Conservation (phyloP, 169 alveolate genomes). For the Plasmodium knowlesi region DNA sequence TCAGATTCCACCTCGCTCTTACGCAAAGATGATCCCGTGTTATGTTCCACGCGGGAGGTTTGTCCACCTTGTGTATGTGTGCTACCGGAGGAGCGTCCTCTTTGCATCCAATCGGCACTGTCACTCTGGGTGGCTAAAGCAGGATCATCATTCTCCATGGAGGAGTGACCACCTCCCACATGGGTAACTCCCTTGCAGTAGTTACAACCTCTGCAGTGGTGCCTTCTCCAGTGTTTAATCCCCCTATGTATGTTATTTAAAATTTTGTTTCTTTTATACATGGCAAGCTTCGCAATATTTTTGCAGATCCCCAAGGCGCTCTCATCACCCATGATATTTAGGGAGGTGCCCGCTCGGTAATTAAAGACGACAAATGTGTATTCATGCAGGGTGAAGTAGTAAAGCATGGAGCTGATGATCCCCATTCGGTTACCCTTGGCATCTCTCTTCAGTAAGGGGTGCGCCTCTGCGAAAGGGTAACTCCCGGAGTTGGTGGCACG, state of each 20-base stretch:
- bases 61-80: too few relatives aligned
- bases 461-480: neutral
- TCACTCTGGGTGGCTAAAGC: neutral
- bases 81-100: neutral
- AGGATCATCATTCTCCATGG: neutral
- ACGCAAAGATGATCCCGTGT: too few relatives aligned
- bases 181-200: slow-evolving; percentile 75
- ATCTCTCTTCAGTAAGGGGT: neutral
- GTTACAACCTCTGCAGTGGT: slow-evolving; percentile 76
- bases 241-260: slow-evolving; percentile 62
- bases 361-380: slow-evolving; percentile 76
- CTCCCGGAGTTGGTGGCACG: neutral
- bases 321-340: slow-evolving; percentile 76
- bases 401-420: slow-evolving; percentile 77
- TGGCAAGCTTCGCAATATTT: slow-evolving; percentile 78
- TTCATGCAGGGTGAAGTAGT: slow-evolving; percentile 78
- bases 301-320: slow-evolving; percentile 77
- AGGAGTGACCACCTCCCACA: neutral
- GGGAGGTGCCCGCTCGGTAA: slow-evolving; percentile 77
- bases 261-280: slow-evolving; percentile 76
- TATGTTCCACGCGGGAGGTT: too few relatives aligned
- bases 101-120: neutral
- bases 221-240: slow-evolving; percentile 77
- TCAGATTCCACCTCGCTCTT: too few relatives aligned
- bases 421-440: slow-evolving; percentile 75